Conservation (phyloP, 1,284 basidiomycete species). For the Cryptococcus amylolentus region DNA sequence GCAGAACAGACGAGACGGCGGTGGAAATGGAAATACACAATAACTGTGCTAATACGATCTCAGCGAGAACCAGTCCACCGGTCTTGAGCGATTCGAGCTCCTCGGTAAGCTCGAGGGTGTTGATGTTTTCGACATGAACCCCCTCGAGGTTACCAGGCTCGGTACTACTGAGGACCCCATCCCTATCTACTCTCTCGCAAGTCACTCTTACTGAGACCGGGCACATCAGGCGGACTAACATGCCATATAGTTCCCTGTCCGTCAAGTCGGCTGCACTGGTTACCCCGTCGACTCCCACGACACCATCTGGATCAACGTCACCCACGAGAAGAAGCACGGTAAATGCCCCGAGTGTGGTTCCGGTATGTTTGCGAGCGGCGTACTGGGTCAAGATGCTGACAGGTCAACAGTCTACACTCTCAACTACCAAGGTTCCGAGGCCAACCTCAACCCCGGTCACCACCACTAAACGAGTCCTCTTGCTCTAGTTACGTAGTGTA, state of each 20-base stretch:
- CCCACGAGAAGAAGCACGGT: slow-evolving; percentile 59
- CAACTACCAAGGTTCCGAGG: slow-evolving; percentile 49
- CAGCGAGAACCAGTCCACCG: slow-evolving; percentile 81
- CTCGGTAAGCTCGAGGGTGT: slow-evolving; percentile 83
- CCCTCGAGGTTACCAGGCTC: slow-evolving; percentile 78
- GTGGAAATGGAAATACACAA: not conserved
- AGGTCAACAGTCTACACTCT: slow-evolving; percentile 39
- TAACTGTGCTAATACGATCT: not conserved
- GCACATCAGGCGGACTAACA: not conserved
- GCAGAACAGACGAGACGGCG: not conserved
- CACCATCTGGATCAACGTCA: slow-evolving; percentile 72
- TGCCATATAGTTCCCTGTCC: slow-evolving; percentile 62
- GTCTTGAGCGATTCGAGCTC: slow-evolving; percentile 92
- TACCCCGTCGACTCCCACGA: slow-evolving; percentile 89
- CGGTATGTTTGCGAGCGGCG: slow-evolving; percentile 21
- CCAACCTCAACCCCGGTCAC: slow-evolving; percentile 36
- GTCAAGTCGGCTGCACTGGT: slow-evolving; percentile 87
- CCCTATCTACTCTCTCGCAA: slow-evolving; percentile 78
- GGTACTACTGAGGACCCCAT: slow-evolving; percentile 87
- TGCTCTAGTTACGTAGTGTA: not conserved
- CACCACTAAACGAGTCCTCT: slow-evolving; percentile 9
- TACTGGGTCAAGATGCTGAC: slow-evolving; percentile 9
- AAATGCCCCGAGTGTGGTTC: slow-evolving; percentile 86
- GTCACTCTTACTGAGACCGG: slow-evolving; percentile 42
- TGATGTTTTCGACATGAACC: slow-evolving; percentile 85